Percentiles rank a stretch among this genome's conserved stretches.
phyloP scores from a whole-genome alignment of 2,329 filamentous ascomycete genomes.

The Dactylonectria macrodidyma region DNA sequence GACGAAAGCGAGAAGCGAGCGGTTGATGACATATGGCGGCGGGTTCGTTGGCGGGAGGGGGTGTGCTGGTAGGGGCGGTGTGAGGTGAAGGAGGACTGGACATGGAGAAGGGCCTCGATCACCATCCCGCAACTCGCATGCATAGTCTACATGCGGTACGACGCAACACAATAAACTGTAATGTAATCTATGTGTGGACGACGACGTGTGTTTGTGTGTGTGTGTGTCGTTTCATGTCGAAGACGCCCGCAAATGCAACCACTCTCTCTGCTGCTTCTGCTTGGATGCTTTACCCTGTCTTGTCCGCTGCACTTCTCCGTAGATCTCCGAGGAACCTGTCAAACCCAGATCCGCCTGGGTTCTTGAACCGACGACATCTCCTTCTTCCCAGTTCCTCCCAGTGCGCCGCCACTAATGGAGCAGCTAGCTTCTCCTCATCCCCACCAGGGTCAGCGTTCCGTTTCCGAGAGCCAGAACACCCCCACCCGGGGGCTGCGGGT shows the following conservation, averaged over 20 bases:
- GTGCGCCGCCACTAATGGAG: conserved; percentile 13
- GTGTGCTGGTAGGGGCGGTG: conserved; percentile 11
- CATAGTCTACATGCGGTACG: neutral
- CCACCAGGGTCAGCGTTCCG: conserved; percentile 16
- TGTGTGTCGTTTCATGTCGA: neutral
- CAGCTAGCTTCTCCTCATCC: conserved; percentile 6
- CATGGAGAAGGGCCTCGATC: conserved; percentile 15
- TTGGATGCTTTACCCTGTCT: neutral
- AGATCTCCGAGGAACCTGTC: conserved; percentile 30
- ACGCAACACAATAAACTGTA: neutral
- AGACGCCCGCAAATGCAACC: neutral
- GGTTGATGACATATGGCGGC: conserved; percentile 13
- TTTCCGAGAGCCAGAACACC: conserved; percentile 5
- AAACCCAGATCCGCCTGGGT: conserved; percentile 1
- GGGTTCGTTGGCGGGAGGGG: conserved; percentile 16
- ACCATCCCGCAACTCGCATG: conserved; percentile 18
- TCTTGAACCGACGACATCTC: neutral
- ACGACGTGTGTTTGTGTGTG: neutral
- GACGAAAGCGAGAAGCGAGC: neutral
- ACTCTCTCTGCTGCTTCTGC: neutral
- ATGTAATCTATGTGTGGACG: neutral
- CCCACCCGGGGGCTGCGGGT: conserved; percentile 25
- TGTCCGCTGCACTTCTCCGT: neutral
- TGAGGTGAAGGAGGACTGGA: conserved; percentile 11
- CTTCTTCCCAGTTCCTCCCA: neutral